Evolutionary conservation across 2,329 filamentous ascomycete genomes (phyloP), one percentile per base, ranked within the genome.

Genomic region (Colletotrichum sidae): DNA sequence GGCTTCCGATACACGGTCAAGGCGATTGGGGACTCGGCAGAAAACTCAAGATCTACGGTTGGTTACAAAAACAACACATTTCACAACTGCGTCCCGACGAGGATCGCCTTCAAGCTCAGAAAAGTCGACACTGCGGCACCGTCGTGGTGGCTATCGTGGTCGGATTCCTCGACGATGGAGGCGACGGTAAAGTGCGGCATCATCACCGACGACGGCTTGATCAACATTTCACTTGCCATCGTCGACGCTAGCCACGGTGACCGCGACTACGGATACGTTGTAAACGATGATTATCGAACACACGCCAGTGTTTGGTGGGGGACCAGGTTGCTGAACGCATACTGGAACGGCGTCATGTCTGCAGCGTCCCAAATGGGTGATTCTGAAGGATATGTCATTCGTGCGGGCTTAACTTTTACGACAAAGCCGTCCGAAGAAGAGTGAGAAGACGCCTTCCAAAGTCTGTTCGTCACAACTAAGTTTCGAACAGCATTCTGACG

Each of bases 61-160:
- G 41, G 52, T 33, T 55, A 55, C 33, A 55, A 34, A 33, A 55
- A 55, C n/a, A 45, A 34, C 25, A 45, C 39, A 8, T 13, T 55
- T 10, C 10, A 44, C 2, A n/a, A 55, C 41, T 55, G 39, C 13
- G 33, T 15, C 7, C 17, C 37, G 6, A 44, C n/a, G 8, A 35
- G 9, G 6, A 39, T 55, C 8, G 25, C 44, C 8, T 13, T 55
- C 0, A 44, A 15, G 5, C 52, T 55, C 10, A 17, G 11, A 17
- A 55, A 45, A 12, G 39, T 17, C 39, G 39, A 44, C 2, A 55
- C 17, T 13, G 13, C 52, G 15, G 17, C n/a, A 13, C 13, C 42
- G 12, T 34, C 52, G 17, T 55, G 52, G 52, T 55, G 52, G 52
- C 9, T 55, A 2, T 55, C 52, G 41, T 55, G 25, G 39, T 8